These are phyloP conservation scores for Berberis vulgaris DNA, from an alignment of 164 flowering plant genomes.

Conservation along the genomic window DNA sequence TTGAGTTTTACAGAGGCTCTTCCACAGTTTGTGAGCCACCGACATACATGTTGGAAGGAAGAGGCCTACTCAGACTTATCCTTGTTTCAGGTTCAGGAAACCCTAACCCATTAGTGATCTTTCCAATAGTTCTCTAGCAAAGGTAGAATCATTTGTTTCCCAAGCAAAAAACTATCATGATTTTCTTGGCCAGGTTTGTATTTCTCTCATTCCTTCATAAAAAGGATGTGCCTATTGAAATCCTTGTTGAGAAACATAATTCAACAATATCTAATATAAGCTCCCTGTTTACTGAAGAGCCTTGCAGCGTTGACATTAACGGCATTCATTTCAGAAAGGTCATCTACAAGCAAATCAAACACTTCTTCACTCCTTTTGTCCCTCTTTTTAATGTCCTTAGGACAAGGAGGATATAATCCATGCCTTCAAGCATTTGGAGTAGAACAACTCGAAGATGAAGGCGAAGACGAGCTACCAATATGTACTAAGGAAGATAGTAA, in stretches of 20 bases:
- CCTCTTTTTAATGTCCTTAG: constrained; percentile 69
- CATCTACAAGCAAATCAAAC: constrained; percentile 19
- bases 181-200: too few relatives aligned
- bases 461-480: constrained; percentile 41
- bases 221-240: too few relatives aligned
- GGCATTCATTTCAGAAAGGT: constrained; percentile 41
- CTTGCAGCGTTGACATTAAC: constrained; percentile 68
- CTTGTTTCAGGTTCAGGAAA: too few relatives aligned
- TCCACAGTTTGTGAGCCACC: too few relatives aligned
- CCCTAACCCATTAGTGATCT: too few relatives aligned
- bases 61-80: too few relatives aligned
- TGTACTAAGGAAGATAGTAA: constrained; percentile 11
- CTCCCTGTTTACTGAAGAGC: constrained; percentile 37
- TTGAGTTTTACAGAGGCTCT: too few relatives aligned
- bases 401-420: constrained; percentile 89
- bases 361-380: constrained; percentile 47
- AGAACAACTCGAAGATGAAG: constrained; percentile 63
- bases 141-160: too few relatives aligned
- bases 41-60: too few relatives aligned
- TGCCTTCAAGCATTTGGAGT: constrained; percentile 94
- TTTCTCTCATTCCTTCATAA: too few relatives aligned
- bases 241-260: neutral
- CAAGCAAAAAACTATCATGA: too few relatives aligned
- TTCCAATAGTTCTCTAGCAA: too few relatives aligned
- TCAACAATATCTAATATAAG: neutral